Percentiles rank a stretch among this genome's conserved stretches.
Evolutionary conservation across 1,139 yeast genomes (phyloP).

Genomic region (Scheffersomyces illinoinensis): DNA sequence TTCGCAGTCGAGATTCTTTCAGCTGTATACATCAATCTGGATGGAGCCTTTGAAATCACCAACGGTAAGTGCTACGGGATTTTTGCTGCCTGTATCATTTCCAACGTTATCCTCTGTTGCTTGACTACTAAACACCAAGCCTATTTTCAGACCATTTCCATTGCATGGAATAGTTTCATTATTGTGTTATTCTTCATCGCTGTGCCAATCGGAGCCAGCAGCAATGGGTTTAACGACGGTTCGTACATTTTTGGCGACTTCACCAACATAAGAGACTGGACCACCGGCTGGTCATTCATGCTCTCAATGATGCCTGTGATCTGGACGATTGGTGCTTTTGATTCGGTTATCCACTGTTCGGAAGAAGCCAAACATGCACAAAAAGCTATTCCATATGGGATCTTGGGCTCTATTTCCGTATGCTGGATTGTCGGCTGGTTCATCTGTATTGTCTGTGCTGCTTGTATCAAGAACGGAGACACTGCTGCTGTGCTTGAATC

Average conservation of each 20-base stretch:
- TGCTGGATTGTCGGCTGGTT: slow-evolving; percentile 23
- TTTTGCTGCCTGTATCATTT: slow-evolving; percentile 33
- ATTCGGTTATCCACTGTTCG: slow-evolving; percentile 32
- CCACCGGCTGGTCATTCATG: slow-evolving; percentile 58
- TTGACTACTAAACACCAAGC: slow-evolving; percentile 47
- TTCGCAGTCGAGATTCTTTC: slow-evolving; percentile 38
- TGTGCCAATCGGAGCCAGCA: slow-evolving; percentile 54
- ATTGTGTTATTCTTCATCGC: slow-evolving; percentile 65
- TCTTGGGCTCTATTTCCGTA: slow-evolving; percentile 28
- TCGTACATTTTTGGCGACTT: slow-evolving; percentile 47
- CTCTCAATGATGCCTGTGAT: slow-evolving; percentile 32
- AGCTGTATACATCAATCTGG: slow-evolving; percentile 31
- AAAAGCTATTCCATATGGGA: slow-evolving; percentile 28
- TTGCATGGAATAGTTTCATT: slow-evolving; percentile 53
- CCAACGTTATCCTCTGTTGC: slow-evolving; percentile 31
- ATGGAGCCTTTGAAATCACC: slow-evolving; percentile 34
- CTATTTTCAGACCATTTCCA: slow-evolving; percentile 59
- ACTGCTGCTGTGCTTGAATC: slow-evolving; percentile 16
- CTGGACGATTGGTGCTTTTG: slow-evolving; percentile 37
- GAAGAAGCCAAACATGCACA: slow-evolving; percentile 31
- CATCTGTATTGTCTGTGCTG: slow-evolving; percentile 19
- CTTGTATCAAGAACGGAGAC: slow-evolving; percentile 22
- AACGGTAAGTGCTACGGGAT: slow-evolving; percentile 36
- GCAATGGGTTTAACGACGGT: slow-evolving; percentile 39
- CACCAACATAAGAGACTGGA: slow-evolving; percentile 58